Percentiles rank a stretch among this genome's conserved stretches.
Evolutionary conservation across 2,329 filamentous ascomycete genomes (phyloP).

Genomic region (Diaporthe citriasiana): DNA sequence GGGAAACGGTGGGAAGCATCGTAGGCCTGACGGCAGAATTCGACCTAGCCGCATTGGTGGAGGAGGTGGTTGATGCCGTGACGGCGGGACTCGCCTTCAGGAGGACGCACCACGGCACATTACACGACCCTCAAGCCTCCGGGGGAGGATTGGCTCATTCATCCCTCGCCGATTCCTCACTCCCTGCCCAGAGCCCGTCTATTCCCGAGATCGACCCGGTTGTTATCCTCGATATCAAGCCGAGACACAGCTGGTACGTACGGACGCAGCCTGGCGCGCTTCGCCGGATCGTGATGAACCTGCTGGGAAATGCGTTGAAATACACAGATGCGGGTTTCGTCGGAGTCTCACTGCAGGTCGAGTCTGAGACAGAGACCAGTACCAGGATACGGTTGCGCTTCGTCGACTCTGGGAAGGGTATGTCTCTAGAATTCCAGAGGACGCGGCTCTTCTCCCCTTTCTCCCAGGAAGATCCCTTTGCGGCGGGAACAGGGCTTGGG

Average conservation of each 20-base stretch:
- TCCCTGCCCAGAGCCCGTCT: background rate
- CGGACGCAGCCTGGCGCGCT: slow-evolving; percentile 63
- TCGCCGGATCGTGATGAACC: slow-evolving; percentile 67
- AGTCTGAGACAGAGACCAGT: background rate
- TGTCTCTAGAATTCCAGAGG: slow-evolving; percentile 72
- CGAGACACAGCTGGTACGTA: slow-evolving; percentile 62
- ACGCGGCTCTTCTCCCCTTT: slow-evolving; percentile 74
- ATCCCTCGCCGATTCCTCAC: background rate
- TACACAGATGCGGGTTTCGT: slow-evolving; percentile 57
- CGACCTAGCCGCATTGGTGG: slow-evolving; percentile 50
- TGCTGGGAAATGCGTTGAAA: slow-evolving; percentile 67
- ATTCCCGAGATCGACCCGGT: slow-evolving; percentile 10
- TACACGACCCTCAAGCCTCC: slow-evolving; percentile 14
- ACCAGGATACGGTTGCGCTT: slow-evolving; percentile 56
- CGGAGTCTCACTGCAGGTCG: slow-evolving; percentile 40
- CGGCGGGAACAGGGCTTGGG: slow-evolving; percentile 74
- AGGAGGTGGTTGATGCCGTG: slow-evolving; percentile 54
- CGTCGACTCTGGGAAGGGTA: slow-evolving; percentile 76
- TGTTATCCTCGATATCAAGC: slow-evolving; percentile 60
- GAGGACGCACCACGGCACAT: slow-evolving; percentile 28
- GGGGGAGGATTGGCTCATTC: slow-evolving; percentile 10
- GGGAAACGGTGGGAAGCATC: slow-evolving; percentile 40
- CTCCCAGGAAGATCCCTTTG: slow-evolving; percentile 72
- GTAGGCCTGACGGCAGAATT: slow-evolving; percentile 49
- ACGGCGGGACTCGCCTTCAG: slow-evolving; percentile 52